Conservation (phyloP, 495 filamentous ascomycete genomes). For the Penicillium roqueforti region DNA sequence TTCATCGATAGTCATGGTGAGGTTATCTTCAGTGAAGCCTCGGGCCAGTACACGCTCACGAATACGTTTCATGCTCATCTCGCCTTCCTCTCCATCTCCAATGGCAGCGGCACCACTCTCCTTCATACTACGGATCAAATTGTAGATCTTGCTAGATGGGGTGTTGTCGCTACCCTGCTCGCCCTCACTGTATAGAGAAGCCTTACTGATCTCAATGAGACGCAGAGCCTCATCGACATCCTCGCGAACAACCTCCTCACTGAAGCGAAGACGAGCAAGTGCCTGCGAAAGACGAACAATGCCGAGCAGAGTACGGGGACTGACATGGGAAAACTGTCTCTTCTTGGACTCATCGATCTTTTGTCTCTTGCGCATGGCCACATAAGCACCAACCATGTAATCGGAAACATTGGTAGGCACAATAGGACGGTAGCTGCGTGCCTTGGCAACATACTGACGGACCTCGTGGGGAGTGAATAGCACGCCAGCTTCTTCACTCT, state of each 20-base stretch:
- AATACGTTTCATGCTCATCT: constrained; percentile 81
- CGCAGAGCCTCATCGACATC: constrained; percentile 95
- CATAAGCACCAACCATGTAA: constrained; percentile 95
- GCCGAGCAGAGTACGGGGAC: constrained; percentile 87
- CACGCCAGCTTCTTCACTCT: constrained; percentile 59
- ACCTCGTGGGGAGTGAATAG: constrained; percentile 89
- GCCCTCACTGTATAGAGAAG: constrained; percentile 69
- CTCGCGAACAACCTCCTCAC: constrained; percentile 74
- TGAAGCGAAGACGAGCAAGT: constrained; percentile 88
- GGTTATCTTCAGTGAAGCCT: constrained; percentile 93
- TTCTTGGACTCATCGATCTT: constrained; percentile 83
- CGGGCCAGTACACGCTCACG: constrained; percentile 88
- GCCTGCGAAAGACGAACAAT: constrained; percentile 91
- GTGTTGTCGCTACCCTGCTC: constrained; percentile 62
- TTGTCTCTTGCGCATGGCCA: constrained; percentile 81
- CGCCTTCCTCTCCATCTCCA: constrained; percentile 65
- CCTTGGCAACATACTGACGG: constrained; percentile 90
- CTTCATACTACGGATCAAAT: constrained; percentile 78
- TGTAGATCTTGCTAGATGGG: constrained; percentile 86
- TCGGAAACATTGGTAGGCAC: constrained; percentile 82
- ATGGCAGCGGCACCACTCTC: constrained; percentile 76
- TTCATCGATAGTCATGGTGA: constrained; percentile 79
- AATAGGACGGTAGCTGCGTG: constrained; percentile 78
- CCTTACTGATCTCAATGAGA: constrained; percentile 86
- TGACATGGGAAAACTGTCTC: constrained; percentile 88